These are phyloP conservation scores for Paraphoma chrysanthemicola DNA, from an alignment of 2,329 filamentous ascomycete genomes.

Conservation along the genomic window DNA sequence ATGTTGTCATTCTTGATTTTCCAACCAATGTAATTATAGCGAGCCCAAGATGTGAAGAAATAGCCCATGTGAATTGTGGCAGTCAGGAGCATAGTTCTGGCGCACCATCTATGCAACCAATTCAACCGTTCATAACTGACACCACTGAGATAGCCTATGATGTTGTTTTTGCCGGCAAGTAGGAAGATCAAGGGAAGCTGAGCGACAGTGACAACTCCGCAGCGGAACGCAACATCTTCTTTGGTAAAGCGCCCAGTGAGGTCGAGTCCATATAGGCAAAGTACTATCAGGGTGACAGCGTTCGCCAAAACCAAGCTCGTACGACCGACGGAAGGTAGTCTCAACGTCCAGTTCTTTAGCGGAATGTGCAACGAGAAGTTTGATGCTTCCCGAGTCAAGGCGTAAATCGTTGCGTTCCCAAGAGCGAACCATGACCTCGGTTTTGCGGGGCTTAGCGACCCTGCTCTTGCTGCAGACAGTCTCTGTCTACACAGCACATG, in stretches of 20 bases:
- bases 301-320: conserved; percentile 54
- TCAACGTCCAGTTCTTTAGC: conserved; percentile 45
- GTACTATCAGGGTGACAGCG: conserved; percentile 58
- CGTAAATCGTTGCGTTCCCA: conserved; percentile 60
- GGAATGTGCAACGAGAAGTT: conserved; percentile 54
- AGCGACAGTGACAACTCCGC: conserved; percentile 60
- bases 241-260: conserved; percentile 57
- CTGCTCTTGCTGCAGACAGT: conserved; percentile 52
- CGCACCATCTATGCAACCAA: conserved; percentile 77
- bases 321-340: conserved; percentile 49
- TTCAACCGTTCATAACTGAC: conserved; percentile 73
- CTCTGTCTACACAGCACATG: conserved; percentile 59
- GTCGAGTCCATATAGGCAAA: conserved; percentile 64
- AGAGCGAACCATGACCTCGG: conserved; percentile 59
- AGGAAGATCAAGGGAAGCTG: conserved; percentile 65
- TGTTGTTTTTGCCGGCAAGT: conserved; percentile 62
- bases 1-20: conserved; percentile 69
- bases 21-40: conserved; percentile 63
- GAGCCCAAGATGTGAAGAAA: conserved; percentile 65
- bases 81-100: conserved; percentile 71
- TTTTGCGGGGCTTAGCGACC: conserved; percentile 56
- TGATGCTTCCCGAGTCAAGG: conserved; percentile 61
- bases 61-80: conserved; percentile 74
- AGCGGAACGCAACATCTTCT: conserved; percentile 65
- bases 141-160: conserved; percentile 68